Base-by-base conservation (phyloP, 495 filamentous ascomycete genomes). In the Trichoderma gamsii region DNA sequence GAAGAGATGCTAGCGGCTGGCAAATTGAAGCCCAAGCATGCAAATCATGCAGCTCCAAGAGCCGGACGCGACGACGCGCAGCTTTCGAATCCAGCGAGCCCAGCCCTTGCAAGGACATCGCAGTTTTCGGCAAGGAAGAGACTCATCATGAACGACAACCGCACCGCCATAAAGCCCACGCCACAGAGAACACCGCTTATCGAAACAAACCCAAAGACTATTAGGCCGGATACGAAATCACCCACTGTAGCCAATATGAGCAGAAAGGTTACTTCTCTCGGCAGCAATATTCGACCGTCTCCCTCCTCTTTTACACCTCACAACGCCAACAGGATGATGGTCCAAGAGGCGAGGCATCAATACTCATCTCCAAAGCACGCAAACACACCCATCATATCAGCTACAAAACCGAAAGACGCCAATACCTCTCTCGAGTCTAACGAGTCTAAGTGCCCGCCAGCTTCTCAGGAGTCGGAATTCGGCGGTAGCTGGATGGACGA, bases 401-500 rank as follows among this genome's bases (percentile, higher is more conserved):
- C 41, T 25, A 71, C 44, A 49, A 67, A 38, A 9, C 5, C 35
- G 35, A 9, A 68, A 67, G 11, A 46, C 21, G 70, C 56, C 41
- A 70, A 15, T 29, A 67, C 52, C 35, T 12, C 56, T 18, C 56
- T 18, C 16, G 52, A 38, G 3, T 4, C 16, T 12, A 59, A 13
- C 41, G 49, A 63, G 16, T 9, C 21, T n/a, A 29, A 6, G 27
- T 15, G 23, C 61, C 66, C 25, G 16, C 12, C 15, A 4, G 27
- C 74, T 3, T 80, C 79, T 1, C 79, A 81, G 61, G 78, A 79
- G 51, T 79, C 79, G 2, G 78, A 81, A 41, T 81, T 81, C 15
- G 77, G 76, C 7, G 79, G 79, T 8, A 67, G 69, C 6, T 76
- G 76, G n/a, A 67, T 79, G 41, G 77, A 79, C 41, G 74, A 71